Evolutionary conservation across 257 asterid species (phyloP).

Genomic region (Jacaranda mimosifolia): DNA sequence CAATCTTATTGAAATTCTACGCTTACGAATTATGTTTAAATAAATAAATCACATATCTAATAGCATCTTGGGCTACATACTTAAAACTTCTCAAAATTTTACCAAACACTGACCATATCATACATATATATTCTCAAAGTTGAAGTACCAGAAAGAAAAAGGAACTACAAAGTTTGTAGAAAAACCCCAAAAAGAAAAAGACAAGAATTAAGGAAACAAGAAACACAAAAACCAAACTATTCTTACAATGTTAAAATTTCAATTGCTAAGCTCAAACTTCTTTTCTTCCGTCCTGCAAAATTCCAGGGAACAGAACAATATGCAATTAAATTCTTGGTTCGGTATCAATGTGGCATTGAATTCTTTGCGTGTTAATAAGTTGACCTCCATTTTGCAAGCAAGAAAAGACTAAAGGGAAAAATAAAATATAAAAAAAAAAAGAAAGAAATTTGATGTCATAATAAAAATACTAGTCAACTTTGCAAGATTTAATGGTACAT

Average conservation of each 20-base stretch:
- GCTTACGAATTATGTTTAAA: too few relatives aligned
- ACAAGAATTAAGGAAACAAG: background rate
- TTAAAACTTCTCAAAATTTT: background rate
- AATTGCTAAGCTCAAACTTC: background rate
- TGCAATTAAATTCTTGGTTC: conserved; percentile 10
- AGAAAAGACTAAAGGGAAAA: background rate
- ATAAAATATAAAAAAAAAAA: background rate
- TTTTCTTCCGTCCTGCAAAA: conserved; percentile 27
- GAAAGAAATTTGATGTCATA: conserved; percentile 10
- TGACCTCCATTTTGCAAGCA: conserved; percentile 29
- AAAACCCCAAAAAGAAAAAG: background rate
- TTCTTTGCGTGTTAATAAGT: background rate
- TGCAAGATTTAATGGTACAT: conserved; percentile 5
- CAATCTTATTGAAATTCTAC: background rate
- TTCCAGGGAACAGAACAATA: conserved; percentile 22
- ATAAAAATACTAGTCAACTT: background rate
- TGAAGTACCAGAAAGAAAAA: background rate
- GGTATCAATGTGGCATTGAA: background rate
- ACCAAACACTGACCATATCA: background rate
- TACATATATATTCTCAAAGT: background rate
- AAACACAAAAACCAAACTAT: background rate
- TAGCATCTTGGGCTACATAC: too few relatives aligned
- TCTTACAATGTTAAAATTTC: conserved; percentile 29
- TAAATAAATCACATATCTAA: too few relatives aligned
- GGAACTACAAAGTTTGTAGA: background rate